Conservation (phyloP, 495 filamentous ascomycete species). For the Staphylotrichum tortipilum region DNA sequence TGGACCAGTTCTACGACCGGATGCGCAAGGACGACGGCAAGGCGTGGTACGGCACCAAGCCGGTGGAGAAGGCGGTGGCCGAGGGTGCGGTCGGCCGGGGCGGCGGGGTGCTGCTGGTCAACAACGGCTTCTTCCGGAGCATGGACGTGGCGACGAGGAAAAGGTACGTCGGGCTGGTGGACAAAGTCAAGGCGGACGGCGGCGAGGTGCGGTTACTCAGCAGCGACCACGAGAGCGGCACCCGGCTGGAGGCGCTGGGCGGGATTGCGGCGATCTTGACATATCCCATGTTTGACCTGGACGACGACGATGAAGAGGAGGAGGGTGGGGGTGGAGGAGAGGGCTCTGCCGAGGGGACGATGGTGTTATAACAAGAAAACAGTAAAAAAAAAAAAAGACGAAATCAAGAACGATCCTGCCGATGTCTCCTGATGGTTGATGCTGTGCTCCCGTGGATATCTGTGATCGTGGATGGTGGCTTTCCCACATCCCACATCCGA, state of each 20-base stretch:
- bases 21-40: constrained; percentile 78
- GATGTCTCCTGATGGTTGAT: too few relatives aligned
- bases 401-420: too few relatives aligned
- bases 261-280: constrained; percentile 86
- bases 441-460: too few relatives aligned
- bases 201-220: constrained; percentile 84
- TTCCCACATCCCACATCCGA: too few relatives aligned
- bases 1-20: constrained; percentile 77
- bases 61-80: constrained; percentile 77
- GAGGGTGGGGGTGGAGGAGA: constrained; percentile 14
- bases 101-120: constrained; percentile 75
- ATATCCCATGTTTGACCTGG: constrained; percentile 71
- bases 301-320: constrained; percentile 56
- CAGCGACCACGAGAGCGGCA: constrained; percentile 89
- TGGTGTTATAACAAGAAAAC: constrained; percentile 39
- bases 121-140: constrained; percentile 75
- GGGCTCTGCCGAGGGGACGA: constrained; percentile 13
- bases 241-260: constrained; percentile 72
- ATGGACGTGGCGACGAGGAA: constrained; percentile 72
- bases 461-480: too few relatives aligned
- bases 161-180: constrained; percentile 77
- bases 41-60: constrained; percentile 83
- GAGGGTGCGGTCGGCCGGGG: constrained; percentile 85
- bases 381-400: too few relatives aligned
- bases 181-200: constrained; percentile 81